Conservation (phyloP, 176 grass and related monocot genomes). For the Carex littledalei region DNA sequence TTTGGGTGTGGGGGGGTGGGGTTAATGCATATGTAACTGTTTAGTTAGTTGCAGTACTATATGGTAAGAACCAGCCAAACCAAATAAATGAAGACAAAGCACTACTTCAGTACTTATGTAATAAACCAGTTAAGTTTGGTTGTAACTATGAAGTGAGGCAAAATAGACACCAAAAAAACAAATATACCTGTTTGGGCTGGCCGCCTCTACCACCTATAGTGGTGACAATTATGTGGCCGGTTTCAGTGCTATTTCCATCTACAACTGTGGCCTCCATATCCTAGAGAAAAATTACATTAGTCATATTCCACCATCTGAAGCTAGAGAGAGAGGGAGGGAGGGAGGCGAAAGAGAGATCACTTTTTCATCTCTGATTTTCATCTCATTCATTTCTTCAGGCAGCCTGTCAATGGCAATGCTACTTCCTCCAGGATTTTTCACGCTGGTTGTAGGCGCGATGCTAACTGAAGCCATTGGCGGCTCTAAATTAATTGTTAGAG, state of each 20-base stretch:
- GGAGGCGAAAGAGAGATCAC: background rate
- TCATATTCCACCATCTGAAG: background rate
- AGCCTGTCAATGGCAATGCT: constrained; percentile 44
- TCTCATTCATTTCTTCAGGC: constrained; percentile 60
- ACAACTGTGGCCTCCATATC: constrained; percentile 59
- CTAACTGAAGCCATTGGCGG: constrained; percentile 41
- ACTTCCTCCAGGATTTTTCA: constrained; percentile 34
- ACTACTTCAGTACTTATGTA: background rate
- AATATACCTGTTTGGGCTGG: constrained; percentile 65
- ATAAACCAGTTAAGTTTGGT: background rate
- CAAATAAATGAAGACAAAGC: background rate
- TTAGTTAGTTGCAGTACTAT: background rate
- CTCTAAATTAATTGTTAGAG: background rate
- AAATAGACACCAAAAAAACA: background rate
- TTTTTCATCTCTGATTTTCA: constrained; percentile 74
- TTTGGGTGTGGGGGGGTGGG: background rate
- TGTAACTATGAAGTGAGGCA: background rate
- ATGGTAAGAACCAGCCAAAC: background rate
- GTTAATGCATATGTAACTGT: background rate
- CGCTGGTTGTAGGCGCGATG: constrained; percentile 24
- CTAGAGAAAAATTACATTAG: constrained; percentile 17
- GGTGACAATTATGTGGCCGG: constrained; percentile 74
- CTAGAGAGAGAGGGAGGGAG: background rate
- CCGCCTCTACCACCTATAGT: constrained; percentile 67
- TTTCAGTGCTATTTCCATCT: constrained; percentile 68